These are phyloP conservation scores for Aspergillus tamarii DNA, from an alignment of 2,329 filamentous ascomycete species.

Conservation along the genomic window DNA sequence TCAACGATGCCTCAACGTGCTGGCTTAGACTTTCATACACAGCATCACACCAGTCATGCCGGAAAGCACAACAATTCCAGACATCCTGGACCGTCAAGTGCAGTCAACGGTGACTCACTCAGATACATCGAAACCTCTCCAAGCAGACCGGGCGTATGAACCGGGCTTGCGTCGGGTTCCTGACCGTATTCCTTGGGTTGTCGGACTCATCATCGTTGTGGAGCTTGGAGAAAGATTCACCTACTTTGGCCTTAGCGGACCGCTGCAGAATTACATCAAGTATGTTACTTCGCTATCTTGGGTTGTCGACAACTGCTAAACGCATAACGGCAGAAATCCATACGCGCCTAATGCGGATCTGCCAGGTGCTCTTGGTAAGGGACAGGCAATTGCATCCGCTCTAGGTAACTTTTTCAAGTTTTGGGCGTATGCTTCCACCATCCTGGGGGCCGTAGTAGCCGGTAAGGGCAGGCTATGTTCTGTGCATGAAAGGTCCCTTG, in stretches of 20 bases:
- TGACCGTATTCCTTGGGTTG: slow-evolving; percentile 32
- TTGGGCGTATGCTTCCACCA: slow-evolving; percentile 52
- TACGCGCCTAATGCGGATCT: slow-evolving; percentile 17
- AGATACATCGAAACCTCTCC: neutral
- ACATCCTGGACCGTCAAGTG: neutral
- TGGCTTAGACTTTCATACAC: neutral
- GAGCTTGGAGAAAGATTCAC: slow-evolving; percentile 38
- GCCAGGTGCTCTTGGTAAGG: slow-evolving; percentile 18
- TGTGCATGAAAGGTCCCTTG: neutral
- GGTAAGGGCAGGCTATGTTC: slow-evolving; percentile 3
- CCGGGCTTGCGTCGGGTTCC: slow-evolving; percentile 28
- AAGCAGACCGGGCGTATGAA: neutral
- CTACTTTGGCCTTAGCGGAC: slow-evolving; percentile 33
- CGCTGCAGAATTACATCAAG: slow-evolving; percentile 39
- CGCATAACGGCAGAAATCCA: slow-evolving; percentile 13
- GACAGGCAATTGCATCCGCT: slow-evolving; percentile 18
- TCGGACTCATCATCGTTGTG: slow-evolving; percentile 31
- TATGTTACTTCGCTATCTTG: slow-evolving; percentile 1
- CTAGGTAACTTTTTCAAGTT: slow-evolving; percentile 39
- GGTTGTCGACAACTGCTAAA: too few species aligned
- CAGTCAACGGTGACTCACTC: neutral
- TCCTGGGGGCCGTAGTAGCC: slow-evolving; percentile 53
- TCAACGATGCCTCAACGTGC: neutral
- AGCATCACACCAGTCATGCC: neutral
- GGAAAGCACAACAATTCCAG: neutral